A percentile compares a stretch with the other conserved stretches of the same genome.
Evolutionary conservation across 2,329 filamentous ascomycete species (phyloP).

Genomic region (Hirsutella rhossiliensis): DNA sequence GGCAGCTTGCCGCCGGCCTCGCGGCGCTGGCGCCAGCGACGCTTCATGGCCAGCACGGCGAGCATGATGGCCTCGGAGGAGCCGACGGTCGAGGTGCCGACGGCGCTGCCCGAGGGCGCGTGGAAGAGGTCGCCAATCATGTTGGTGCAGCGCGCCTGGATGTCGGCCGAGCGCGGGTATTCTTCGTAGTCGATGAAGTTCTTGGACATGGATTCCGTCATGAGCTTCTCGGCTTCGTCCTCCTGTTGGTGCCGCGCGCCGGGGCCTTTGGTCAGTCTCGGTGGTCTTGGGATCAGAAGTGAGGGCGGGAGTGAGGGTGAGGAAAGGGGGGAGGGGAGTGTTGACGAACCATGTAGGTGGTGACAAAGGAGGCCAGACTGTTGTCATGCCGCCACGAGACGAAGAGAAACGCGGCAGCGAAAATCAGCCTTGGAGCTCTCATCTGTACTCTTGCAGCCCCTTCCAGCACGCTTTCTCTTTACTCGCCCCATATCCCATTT

Average conservation of each 20-base stretch:
- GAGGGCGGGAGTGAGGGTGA: neutral
- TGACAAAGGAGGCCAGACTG: conserved; percentile 85
- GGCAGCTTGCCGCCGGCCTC: conserved; percentile 57
- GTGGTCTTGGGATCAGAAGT: too few relatives aligned
- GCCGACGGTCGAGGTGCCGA: conserved; percentile 82
- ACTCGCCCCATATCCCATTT: neutral
- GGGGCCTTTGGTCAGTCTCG: neutral
- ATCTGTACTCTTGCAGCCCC: neutral
- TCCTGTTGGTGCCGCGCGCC: conserved; percentile 39
- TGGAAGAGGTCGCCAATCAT: conserved; percentile 89
- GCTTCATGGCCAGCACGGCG: conserved; percentile 84
- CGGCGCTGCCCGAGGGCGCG: conserved; percentile 56
- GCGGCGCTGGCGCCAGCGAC: conserved; percentile 48
- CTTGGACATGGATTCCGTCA: conserved; percentile 83
- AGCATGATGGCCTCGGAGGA: conserved; percentile 85
- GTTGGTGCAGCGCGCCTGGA: conserved; percentile 84
- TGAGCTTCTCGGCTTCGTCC: conserved; percentile 90
- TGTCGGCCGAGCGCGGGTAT: conserved; percentile 69
- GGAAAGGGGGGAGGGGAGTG: too few relatives aligned
- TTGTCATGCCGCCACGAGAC: neutral
- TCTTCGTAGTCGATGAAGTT: conserved; percentile 92
- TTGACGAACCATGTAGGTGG: conserved; percentile 72
- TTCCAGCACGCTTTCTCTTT: neutral
- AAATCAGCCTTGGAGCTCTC: neutral
- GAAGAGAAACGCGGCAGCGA: neutral